A percentile compares a stretch with the other conserved stretches of the same genome.
Evolutionary conservation across 768 basidiomycete genomes (phyloP).

Genomic region (Clitopilus hobsonii): DNA sequence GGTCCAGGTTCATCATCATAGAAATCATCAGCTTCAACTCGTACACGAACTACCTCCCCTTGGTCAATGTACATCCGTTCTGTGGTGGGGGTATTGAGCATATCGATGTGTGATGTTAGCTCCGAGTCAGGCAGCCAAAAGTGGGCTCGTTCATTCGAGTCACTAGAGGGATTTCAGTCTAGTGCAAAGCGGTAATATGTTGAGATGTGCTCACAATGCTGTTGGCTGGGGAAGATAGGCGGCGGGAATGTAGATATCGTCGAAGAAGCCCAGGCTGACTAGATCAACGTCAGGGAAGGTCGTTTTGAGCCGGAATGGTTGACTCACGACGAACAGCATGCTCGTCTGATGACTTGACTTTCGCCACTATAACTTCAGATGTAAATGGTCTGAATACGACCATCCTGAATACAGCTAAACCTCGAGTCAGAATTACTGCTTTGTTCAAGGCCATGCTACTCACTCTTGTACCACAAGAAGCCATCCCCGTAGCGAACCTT

Average conservation of each 20-base stretch:
- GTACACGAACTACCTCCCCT: conserved; percentile 70
- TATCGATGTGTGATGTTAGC: conserved; percentile 47
- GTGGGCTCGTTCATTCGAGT: conserved; percentile 76
- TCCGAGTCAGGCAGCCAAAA: conserved; percentile 75
- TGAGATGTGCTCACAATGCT: conserved; percentile 55
- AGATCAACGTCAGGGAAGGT: neutral
- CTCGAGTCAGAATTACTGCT: conserved; percentile 1
- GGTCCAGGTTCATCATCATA: conserved; percentile 86
- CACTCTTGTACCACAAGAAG: conserved; percentile 91
- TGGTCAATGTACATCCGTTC: conserved; percentile 81
- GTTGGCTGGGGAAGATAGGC: conserved; percentile 77
- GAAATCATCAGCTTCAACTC: conserved; percentile 79
- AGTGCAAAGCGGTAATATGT: neutral
- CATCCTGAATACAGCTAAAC: conserved; percentile 78
- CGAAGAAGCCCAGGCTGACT: conserved; percentile 92
- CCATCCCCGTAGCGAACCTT: conserved; percentile 95
- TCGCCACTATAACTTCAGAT: conserved; percentile 86
- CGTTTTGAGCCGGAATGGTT: neutral
- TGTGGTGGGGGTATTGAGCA: conserved; percentile 61
- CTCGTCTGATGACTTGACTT: conserved; percentile 82
- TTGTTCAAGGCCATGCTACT: conserved; percentile 5
- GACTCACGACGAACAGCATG: conserved; percentile 78
- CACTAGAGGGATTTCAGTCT: conserved; percentile 35
- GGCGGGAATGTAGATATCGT: conserved; percentile 84
- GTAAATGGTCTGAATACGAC: conserved; percentile 89